These are phyloP conservation scores for Lachnellula willkommii DNA, from an alignment of 2,329 filamentous ascomycete species.

Conservation along the genomic window DNA sequence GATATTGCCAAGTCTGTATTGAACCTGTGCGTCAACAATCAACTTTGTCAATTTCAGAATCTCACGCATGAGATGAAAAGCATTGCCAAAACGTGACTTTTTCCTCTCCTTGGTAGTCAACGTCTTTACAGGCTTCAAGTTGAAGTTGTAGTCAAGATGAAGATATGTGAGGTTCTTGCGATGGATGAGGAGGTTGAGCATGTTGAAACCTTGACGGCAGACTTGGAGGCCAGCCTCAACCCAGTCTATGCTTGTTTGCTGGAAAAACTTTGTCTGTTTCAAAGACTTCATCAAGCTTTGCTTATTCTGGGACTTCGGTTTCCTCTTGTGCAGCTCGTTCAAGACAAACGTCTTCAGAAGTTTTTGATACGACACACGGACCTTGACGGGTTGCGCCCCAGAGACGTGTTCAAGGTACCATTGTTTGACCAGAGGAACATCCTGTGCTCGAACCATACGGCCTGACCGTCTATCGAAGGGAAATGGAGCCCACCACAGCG, in stretches of 20 bases:
- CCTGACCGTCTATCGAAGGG: conserved; percentile 93
- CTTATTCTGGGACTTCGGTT: conserved; percentile 90
- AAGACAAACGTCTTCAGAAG: conserved; percentile 92
- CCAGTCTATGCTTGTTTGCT: conserved; percentile 99
- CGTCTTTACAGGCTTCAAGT: conserved; percentile 97
- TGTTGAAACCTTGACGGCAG: conserved; percentile 97
- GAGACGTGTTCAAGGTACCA: conserved; percentile 98
- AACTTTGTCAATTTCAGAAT: conserved; percentile 93
- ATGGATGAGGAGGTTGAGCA: conserved; percentile 96
- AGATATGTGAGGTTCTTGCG: conserved; percentile 97
- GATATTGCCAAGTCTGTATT: conserved; percentile 95
- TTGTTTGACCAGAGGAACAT: conserved; percentile 94
- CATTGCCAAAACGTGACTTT: conserved; percentile 98
- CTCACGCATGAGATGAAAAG: conserved; percentile 98
- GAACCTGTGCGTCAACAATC: conserved; percentile 96
- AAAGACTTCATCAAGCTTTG: conserved; percentile 84
- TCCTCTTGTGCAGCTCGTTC: conserved; percentile 94
- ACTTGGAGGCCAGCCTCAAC: conserved; percentile 98
- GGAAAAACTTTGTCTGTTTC: conserved; percentile 98
- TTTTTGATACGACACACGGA: conserved; percentile 97
- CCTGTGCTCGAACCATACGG: conserved; percentile 92
- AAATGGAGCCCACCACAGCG: conserved; percentile 96
- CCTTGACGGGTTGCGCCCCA: conserved; percentile 86
- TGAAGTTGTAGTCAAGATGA: conserved; percentile 99
- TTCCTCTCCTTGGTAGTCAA: conserved; percentile 98